These are phyloP conservation scores for Fusarium tanahbumbuense DNA, from an alignment of 2,329 filamentous ascomycete species.

Conservation along the genomic window DNA sequence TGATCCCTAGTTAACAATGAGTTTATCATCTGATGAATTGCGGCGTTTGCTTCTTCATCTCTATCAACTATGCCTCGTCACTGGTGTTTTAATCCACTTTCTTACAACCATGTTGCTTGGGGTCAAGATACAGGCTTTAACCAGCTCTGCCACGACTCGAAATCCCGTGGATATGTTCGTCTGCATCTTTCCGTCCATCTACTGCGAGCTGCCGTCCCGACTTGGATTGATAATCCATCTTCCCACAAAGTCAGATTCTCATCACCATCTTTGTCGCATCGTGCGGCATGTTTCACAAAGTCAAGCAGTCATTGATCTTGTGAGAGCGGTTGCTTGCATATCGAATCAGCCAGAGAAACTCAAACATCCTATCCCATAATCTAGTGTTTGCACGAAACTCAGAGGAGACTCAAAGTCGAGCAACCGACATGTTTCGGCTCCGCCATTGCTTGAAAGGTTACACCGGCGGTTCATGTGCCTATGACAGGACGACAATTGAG, in stretches of 20 bases:
- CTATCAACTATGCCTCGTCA: background rate
- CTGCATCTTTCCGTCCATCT: slow-evolving; percentile 9
- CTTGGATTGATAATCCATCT: background rate
- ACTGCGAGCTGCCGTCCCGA: background rate
- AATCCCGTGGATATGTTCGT: background rate
- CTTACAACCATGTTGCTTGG: background rate
- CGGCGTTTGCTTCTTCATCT: background rate
- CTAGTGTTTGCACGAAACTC: background rate
- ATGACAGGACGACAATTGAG: background rate
- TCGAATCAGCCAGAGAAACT: background rate
- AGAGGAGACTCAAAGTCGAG: background rate
- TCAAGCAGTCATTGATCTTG: slow-evolving; percentile 10
- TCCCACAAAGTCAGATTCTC: background rate
- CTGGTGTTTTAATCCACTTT: background rate
- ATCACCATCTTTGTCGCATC: background rate
- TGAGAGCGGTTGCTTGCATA: slow-evolving; percentile 22
- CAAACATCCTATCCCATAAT: background rate
- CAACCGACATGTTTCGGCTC: slow-evolving; percentile 8
- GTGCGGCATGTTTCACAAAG: background rate
- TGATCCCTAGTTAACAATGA: background rate
- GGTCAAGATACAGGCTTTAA: background rate
- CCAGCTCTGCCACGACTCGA: background rate
- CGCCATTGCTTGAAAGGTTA: background rate
- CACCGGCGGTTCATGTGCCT: slow-evolving; percentile 7
- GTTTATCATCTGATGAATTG: background rate